Percentiles rank a stretch among this genome's conserved stretches.
Evolutionary conservation across 805 yeast genomes (phyloP).

Genomic region (Sugiyamaella qingdaonensis): DNA sequence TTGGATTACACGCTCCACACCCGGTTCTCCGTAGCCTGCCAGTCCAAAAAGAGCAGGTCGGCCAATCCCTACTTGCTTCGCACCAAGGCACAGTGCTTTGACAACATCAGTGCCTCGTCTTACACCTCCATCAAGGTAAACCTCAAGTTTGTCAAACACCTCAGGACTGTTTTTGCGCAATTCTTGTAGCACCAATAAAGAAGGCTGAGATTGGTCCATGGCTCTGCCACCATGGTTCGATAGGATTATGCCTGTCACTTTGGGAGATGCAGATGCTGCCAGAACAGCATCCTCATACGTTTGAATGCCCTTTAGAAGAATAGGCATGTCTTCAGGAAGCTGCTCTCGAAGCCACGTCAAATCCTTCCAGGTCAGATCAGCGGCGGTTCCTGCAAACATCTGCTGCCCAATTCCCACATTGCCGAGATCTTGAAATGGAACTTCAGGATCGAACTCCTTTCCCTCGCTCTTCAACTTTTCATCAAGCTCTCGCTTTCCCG

Average conservation of each 20-base stretch:
- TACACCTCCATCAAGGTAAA: conserved; percentile 64
- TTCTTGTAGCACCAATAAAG: conserved; percentile 58
- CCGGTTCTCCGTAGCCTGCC: conserved; percentile 65
- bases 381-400: conserved; percentile 30
- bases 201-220: conserved; percentile 57
- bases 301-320: conserved; percentile 61
- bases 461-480: conserved; percentile 24
- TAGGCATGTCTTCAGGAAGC: conserved; percentile 40
- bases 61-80: conserved; percentile 61
- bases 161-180: conserved; percentile 39
- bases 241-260: conserved; percentile 56
- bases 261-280: conserved; percentile 50
- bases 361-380: conserved; percentile 30
- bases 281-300: conserved; percentile 58
- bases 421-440: neutral
- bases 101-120: conserved; percentile 62
- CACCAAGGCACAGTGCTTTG: conserved; percentile 65
- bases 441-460: conserved; percentile 19
- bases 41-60: conserved; percentile 61
- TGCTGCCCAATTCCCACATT: conserved; percentile 29
- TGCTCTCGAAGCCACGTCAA: conserved; percentile 26
- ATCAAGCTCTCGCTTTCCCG: conserved; percentile 53
- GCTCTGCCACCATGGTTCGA: conserved; percentile 78
- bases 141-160: conserved; percentile 43
- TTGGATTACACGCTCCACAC: conserved; percentile 55